phyloP scores from a whole-genome alignment of 257 asterid species.

The Lycium barbarum region DNA sequence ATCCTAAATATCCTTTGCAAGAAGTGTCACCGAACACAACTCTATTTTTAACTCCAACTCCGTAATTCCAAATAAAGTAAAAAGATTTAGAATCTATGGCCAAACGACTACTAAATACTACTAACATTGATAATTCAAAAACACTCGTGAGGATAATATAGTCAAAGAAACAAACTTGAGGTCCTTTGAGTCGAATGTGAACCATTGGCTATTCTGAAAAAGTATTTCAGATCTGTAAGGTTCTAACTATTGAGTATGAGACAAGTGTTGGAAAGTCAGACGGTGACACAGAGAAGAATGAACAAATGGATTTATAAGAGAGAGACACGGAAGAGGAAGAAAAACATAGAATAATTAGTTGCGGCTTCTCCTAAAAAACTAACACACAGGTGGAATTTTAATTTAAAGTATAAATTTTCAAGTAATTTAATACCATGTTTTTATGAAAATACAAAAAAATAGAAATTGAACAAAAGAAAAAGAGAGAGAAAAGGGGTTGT shows the following conservation, averaged over 20 bases:
- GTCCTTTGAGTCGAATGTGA: conserved; percentile 16
- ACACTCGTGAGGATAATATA: not conserved
- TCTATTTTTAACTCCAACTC: too few species aligned
- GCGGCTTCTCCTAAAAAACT: not conserved
- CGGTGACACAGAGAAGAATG: conserved; percentile 16
- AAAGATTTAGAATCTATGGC: too few species aligned
- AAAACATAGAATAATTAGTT: not conserved
- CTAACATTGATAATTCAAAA: not conserved
- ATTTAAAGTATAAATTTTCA: not conserved
- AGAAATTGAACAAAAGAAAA: not conserved
- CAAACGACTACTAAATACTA: too few species aligned
- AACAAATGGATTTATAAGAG: not conserved
- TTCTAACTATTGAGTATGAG: conserved; percentile 3
- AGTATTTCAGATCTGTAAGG: conserved; percentile 19
- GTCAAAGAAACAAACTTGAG: conserved; percentile 1
- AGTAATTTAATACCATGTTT: not conserved
- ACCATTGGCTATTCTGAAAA: conserved; percentile 14
- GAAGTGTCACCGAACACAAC: too few species aligned
- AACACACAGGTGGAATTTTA: not conserved
- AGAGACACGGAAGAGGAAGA: not conserved
- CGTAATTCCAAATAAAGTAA: too few species aligned
- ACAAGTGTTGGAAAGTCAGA: conserved; percentile 4
- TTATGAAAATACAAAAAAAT: not conserved
- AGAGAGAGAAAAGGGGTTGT: not conserved
- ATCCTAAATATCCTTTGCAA: too few species aligned